phyloP scores from a whole-genome alignment of 768 basidiomycete genomes.

The Grammothele lineata region DNA sequence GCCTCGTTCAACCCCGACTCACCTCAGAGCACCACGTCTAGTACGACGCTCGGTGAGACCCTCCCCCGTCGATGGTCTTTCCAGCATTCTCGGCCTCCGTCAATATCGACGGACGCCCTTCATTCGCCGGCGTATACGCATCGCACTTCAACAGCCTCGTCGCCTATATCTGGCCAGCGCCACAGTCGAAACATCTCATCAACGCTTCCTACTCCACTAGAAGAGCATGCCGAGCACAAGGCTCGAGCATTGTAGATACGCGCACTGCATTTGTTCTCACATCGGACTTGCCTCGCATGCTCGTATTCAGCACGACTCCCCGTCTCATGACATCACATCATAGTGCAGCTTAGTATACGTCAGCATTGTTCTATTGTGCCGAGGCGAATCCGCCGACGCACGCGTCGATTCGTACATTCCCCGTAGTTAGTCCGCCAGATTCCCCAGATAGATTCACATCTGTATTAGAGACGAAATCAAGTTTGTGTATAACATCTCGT shows the following conservation, averaged over 20 bases:
- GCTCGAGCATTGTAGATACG: slow-evolving; percentile 6
- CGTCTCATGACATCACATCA: too few species aligned
- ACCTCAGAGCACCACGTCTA: slow-evolving; percentile 17
- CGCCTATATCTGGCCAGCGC: slow-evolving; percentile 12
- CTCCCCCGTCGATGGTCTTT: slow-evolving; percentile 28
- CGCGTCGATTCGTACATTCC: too few species aligned
- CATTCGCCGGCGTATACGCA: slow-evolving; percentile 13
- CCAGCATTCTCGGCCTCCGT: slow-evolving; percentile 27
- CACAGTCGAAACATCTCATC: slow-evolving; percentile 20
- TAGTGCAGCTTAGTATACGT: too few species aligned
- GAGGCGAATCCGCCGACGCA: too few species aligned
- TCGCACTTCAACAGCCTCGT: slow-evolving; percentile 9
- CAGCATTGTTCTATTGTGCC: too few species aligned
- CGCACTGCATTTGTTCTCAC: too few species aligned
- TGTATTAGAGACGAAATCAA: too few species aligned
- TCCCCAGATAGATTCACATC: too few species aligned
- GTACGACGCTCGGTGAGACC: slow-evolving; percentile 25
- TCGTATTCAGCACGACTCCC: too few species aligned
- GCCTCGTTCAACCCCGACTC: slow-evolving; percentile 9
- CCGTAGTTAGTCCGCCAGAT: too few species aligned
- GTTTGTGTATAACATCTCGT: too few species aligned
- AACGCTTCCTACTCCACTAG: slow-evolving; percentile 15
- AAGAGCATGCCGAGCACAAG: slow-evolving; percentile 13
- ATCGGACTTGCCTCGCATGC: too few species aligned
- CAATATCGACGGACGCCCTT: slow-evolving; percentile 16